These are phyloP conservation scores for Ramularia endophylla DNA, from an alignment of 2,329 filamentous ascomycete genomes.

Conservation along the genomic window DNA sequence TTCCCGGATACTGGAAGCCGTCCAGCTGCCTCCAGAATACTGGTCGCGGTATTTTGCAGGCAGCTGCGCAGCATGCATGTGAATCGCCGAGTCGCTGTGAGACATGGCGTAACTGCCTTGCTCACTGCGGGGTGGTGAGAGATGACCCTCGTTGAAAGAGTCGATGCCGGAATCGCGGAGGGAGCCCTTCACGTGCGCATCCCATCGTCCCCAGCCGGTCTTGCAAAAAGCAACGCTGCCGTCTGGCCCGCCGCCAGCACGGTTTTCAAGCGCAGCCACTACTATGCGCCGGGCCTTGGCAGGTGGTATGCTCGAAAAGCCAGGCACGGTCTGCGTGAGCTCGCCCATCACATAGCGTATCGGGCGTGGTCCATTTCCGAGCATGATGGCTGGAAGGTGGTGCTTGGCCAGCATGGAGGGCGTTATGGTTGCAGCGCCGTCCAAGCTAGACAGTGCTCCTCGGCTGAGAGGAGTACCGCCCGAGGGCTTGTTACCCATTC, in stretches of 20 bases:
- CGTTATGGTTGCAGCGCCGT: conserved; percentile 77
- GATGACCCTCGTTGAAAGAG: conserved; percentile 31
- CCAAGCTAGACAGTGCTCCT: conserved; percentile 51
- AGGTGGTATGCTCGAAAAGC: conserved; percentile 81
- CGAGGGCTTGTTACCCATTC: conserved; percentile 45
- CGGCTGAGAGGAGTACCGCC: conserved; percentile 39
- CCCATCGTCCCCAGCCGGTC: conserved; percentile 96
- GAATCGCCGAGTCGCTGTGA: conserved; percentile 28
- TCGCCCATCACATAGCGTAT: conserved; percentile 96
- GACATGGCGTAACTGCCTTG: conserved; percentile 33
- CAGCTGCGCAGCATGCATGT: conserved; percentile 24
- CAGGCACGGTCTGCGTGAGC: conserved; percentile 85
- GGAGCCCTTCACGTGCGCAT: conserved; percentile 65
- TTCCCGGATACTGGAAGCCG: conserved; percentile 64
- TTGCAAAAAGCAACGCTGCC: conserved; percentile 84
- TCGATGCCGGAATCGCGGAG: conserved; percentile 32
- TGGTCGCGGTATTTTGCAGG: conserved; percentile 24
- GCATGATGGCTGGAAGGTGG: conserved; percentile 83
- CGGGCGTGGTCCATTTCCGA: conserved; percentile 82
- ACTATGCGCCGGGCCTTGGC: conserved; percentile 87
- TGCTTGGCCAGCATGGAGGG: conserved; percentile 79
- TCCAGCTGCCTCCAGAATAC: conserved; percentile 54
- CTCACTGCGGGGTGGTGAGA: conserved; percentile 49
- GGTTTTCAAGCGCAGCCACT: conserved; percentile 84
- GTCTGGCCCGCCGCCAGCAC: conserved; percentile 53